Base-by-base conservation (phyloP, 371 early-diverging fungal species). In the Actinomortierella ambigua region DNA sequence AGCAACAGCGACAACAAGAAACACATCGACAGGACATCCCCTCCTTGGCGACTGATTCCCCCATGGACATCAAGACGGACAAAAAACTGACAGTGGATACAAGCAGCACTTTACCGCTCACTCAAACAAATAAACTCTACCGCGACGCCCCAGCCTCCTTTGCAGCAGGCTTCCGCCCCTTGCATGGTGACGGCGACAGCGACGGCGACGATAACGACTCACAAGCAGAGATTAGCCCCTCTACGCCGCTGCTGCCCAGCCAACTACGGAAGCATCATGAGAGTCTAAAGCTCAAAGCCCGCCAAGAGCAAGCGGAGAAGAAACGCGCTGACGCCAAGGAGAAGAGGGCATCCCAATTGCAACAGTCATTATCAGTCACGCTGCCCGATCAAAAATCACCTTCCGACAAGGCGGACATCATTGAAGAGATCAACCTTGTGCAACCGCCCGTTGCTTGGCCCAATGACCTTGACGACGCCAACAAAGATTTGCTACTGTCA, bases 241-340 rank as follows among this genome's bases (percentile, higher is more conserved):
- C 54, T 4, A 50, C 44, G 22, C 55, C 66, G 5, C 57, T 71
- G 66, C 53, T 61, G 18, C 73, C 73, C 13, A 66, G 66, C 39
- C 66, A 71, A 39, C 63, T 71, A 14, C 50, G 73, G 22, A 71
- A 39, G 24, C 73, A 62, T 7, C 66, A 71, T 39, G 67, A 70
- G 47, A 62, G 71, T 24, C 39, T 59, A 43, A 62, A 42, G 20
- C 56, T 50, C n/a, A 34, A 34, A 11, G 34, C 23, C 24, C 17
- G 18, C 63, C 26, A 55, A 39, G 51, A 34, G 53, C 49, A 23
- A 49, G 49, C 18, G 26, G 13, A 49, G 26, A 20, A 49, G 13
- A 26, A 49, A 23, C 49, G 49, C 9, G 49, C 18, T 3, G 23
- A 28, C 20, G 43, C 46, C 20, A 13, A 46, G 44, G 13, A 20